Percentiles rank a stretch among this genome's conserved stretches.
phyloP scores from a whole-genome alignment of 352 stramenopile genomes.

The Blastocystis sp. region DNA sequence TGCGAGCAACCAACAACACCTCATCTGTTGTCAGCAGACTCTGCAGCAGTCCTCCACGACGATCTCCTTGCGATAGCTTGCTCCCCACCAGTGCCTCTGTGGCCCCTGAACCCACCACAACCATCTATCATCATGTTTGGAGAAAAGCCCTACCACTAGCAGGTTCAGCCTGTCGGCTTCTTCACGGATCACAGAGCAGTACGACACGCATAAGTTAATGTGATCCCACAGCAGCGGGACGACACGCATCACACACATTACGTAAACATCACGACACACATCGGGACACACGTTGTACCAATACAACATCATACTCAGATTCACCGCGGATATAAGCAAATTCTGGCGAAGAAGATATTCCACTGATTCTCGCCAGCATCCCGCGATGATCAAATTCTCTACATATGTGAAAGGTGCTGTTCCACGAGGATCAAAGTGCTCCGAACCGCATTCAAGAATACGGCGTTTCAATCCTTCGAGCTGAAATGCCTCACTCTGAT shows the following conservation, averaged over 20 bases:
- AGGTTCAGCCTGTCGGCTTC: neutral
- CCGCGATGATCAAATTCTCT: neutral
- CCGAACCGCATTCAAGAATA: neutral
- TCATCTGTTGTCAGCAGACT: neutral
- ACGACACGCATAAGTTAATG: neutral
- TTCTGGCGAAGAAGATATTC: neutral
- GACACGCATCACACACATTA: neutral
- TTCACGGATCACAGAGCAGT: neutral
- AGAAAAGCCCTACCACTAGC: neutral
- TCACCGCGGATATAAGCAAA: neutral
- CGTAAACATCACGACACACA: neutral
- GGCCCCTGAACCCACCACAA: neutral
- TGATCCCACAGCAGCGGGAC: neutral
- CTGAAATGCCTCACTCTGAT: neutral
- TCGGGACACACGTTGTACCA: neutral
- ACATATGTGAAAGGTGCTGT: neutral
- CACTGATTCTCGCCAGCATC: neutral
- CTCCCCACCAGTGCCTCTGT: neutral
- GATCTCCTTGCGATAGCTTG: neutral
- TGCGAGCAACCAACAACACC: neutral
- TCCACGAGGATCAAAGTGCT: constrained; percentile 12
- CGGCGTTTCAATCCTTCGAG: neutral
- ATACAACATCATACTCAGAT: neutral
- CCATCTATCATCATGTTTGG: neutral
- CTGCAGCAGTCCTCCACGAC: neutral